Conservation (phyloP, 2,329 filamentous ascomycete genomes). For the Leptographium wingfieldii region DNA sequence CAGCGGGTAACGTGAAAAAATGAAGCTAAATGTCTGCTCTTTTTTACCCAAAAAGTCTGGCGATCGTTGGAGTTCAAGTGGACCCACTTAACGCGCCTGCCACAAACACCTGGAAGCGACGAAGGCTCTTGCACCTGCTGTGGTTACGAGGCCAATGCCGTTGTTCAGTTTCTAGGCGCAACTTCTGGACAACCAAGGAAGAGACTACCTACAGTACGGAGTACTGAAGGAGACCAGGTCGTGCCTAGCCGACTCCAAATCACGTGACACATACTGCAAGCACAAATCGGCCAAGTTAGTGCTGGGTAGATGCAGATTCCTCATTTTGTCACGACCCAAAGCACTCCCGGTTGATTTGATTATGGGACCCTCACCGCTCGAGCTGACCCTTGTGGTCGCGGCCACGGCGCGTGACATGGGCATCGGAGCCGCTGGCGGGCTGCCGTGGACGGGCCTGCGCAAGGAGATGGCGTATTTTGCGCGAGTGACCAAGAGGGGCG, state of each 20-base stretch:
- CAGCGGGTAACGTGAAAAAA: neutral
- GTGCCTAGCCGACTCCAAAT: too few relatives aligned
- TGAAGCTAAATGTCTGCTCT: neutral
- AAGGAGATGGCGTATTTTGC: slow-evolving; percentile 95
- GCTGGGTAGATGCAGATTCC: neutral
- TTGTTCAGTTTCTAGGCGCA: too few relatives aligned
- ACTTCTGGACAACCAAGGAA: too few relatives aligned
- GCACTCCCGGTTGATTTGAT: neutral
- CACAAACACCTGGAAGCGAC: too few relatives aligned
- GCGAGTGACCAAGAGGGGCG: slow-evolving; percentile 64
- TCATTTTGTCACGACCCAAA: neutral
- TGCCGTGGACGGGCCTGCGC: slow-evolving; percentile 83
- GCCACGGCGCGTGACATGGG: slow-evolving; percentile 71
- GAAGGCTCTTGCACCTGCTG: too few relatives aligned
- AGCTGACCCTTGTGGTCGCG: slow-evolving; percentile 87
- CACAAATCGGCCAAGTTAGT: neutral
- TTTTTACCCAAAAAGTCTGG: neutral
- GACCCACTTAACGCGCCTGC: neutral
- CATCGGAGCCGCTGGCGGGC: slow-evolving; percentile 64
- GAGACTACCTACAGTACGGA: too few relatives aligned
- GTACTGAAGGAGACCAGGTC: too few relatives aligned
- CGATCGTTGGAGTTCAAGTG: neutral
- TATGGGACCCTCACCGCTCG: slow-evolving; percentile 21
- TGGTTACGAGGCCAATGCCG: too few relatives aligned
- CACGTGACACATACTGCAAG: neutral